phyloP scores from a whole-genome alignment of 116 monocot genomes.

The Zostera marina region DNA sequence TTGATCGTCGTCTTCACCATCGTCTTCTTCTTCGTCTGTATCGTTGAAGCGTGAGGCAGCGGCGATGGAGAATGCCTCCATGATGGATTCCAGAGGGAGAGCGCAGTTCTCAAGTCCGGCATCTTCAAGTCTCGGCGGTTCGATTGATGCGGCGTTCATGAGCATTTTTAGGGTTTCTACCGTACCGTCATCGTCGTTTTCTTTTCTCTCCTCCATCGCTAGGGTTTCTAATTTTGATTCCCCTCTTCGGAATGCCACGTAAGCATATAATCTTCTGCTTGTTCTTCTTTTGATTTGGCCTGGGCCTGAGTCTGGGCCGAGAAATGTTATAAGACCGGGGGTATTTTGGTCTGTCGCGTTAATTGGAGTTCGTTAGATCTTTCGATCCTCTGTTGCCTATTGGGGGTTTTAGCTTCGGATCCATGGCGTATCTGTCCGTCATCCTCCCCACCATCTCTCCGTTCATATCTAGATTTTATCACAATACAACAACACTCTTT shows the following conservation, averaged over 20 bases:
- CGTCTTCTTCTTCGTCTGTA: not conserved
- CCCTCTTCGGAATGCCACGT: no score
- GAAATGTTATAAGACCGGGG: no score
- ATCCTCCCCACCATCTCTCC: not conserved
- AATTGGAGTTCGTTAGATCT: no score
- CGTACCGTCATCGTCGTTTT: not conserved
- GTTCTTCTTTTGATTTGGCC: no score
- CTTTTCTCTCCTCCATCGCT: not conserved
- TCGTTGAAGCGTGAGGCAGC: constrained; percentile 9
- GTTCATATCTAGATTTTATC: not conserved
- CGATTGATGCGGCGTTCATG: constrained; percentile 7
- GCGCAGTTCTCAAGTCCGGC: constrained; percentile 94
- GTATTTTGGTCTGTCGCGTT: no score
- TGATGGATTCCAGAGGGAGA: constrained; percentile 61
- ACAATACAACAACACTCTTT: not conserved
- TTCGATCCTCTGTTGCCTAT: no score
- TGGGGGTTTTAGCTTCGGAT: no score
- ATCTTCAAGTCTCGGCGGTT: constrained; percentile 61
- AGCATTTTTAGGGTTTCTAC: not conserved
- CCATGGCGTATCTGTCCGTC: not conserved
- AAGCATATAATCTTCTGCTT: no score
- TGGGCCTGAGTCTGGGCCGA: no score
- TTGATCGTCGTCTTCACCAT: not conserved
- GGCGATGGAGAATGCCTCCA: constrained; percentile 74
- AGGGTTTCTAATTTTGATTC: no score